Conservation (phyloP, 2,329 filamentous ascomycete genomes). For the Monosporascus ibericus region DNA sequence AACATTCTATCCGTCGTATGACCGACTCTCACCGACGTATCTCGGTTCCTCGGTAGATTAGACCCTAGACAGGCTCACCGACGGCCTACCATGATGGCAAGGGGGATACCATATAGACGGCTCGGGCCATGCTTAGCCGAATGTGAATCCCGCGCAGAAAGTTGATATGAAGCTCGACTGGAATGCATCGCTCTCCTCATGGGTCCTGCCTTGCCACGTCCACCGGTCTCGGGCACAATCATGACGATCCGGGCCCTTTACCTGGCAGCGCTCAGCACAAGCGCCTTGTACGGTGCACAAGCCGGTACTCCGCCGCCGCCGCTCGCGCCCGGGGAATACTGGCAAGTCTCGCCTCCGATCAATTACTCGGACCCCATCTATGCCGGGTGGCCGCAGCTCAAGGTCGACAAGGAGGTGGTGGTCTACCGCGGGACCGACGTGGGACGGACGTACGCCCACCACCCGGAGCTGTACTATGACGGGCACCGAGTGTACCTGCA, state of each 20-base stretch:
- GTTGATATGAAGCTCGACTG: not conserved
- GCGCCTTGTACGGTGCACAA: not conserved
- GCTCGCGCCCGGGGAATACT: not conserved
- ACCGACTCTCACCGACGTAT: no score
- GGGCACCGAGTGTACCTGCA: slow-evolving; percentile 13
- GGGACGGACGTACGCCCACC: slow-evolving; percentile 19
- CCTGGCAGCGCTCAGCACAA: not conserved
- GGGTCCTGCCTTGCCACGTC: not conserved
- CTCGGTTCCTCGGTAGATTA: no score
- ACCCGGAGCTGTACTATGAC: slow-evolving; percentile 16
- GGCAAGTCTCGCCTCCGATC: slow-evolving; percentile 13
- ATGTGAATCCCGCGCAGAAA: not conserved
- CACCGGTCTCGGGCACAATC: no score
- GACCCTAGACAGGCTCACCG: no score
- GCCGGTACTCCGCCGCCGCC: not conserved
- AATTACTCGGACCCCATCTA: slow-evolving; percentile 18
- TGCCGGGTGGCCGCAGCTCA: slow-evolving; percentile 19
- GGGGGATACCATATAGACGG: not conserved
- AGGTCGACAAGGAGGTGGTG: slow-evolving; percentile 11
- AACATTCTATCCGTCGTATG: no score
- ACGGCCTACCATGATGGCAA: no score
- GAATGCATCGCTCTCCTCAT: not conserved
- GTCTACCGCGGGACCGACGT: slow-evolving; percentile 16
- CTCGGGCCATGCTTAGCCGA: not conserved
- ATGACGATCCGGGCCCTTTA: not conserved